phyloP scores from a whole-genome alignment of 2,329 filamentous ascomycete genomes.

The Dothidotthia symphoricarpi region DNA sequence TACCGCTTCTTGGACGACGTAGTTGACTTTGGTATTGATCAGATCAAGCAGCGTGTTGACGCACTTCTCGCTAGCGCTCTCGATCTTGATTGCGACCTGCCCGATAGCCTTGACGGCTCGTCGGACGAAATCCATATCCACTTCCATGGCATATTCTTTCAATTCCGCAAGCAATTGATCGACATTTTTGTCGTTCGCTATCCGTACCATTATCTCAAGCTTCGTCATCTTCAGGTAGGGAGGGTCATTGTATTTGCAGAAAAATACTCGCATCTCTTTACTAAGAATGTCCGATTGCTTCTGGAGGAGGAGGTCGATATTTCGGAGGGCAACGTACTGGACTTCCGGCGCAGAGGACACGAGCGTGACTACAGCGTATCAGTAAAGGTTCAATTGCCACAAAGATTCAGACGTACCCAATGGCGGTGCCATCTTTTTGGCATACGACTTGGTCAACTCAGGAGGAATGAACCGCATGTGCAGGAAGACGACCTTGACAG shows the following conservation, averaged over 20 bases:
- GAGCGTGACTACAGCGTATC: conserved; percentile 69
- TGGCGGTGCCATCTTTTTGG: conserved; percentile 98
- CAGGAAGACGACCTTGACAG: conserved; percentile 94
- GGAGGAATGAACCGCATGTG: conserved; percentile 85
- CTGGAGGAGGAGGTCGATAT: conserved; percentile 93
- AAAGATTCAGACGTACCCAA: conserved; percentile 61
- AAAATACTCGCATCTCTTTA: conserved; percentile 97
- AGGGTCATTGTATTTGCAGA: conserved; percentile 99
- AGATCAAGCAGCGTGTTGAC: conserved; percentile 91
- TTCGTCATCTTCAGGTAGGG: conserved; percentile 98
- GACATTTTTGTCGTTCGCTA: conserved; percentile 95
- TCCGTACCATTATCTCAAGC: conserved; percentile 97
- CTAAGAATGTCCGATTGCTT: conserved; percentile 95
- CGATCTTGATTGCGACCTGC: conserved; percentile 98
- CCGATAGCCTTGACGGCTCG: conserved; percentile 94
- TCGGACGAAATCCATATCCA: conserved; percentile 98
- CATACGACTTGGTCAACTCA: conserved; percentile 77
- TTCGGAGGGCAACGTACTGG: conserved; percentile 92
- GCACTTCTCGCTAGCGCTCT: conserved; percentile 89
- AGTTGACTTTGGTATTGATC: conserved; percentile 97
- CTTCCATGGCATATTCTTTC: conserved; percentile 96
- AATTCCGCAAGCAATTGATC: conserved; percentile 91
- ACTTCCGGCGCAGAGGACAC: conserved; percentile 95
- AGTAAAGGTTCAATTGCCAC: conserved; percentile 17
- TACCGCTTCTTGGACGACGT: conserved; percentile 96